Evolutionary conservation across 805 yeast genomes (phyloP), one percentile per base, ranked within the genome.

Genomic region (Kodamaea fukazawae): DNA sequence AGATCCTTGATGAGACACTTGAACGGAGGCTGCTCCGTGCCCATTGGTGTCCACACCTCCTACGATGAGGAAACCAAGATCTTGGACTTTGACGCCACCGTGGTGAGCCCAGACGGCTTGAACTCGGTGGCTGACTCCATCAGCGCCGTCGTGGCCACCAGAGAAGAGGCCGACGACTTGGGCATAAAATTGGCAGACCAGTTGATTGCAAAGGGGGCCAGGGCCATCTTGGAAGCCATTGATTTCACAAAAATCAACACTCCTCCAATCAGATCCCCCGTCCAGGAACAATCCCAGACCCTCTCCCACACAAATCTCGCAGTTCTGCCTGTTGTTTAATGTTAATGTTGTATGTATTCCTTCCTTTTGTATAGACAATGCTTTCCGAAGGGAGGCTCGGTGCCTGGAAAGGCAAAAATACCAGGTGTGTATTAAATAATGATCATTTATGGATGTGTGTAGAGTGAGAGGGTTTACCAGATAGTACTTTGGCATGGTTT

Each of bases 21-120:
- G 44, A 98, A 93, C 67, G 99, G 98, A 45, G 99, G 99, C 7
- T 93, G 99, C 64, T 87, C 96, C 1, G 97, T 93, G 12, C 99
- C 99, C 5, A 86, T 93, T 48, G 99, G 99, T 38, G 96, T 88
- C 20, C 75, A 79, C 47, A 72, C 89, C n/a, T 48, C 54, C 7
- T 84, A 75, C 48, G 61, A 75, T 39, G 63, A 60, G 14, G 49
- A 36, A 1, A 70, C 79, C 0, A 63, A 71, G 27, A 48, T 47
- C 7, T 70, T 89, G 40, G 53, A 58, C 4, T 63, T 90, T 46
- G 76, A 78, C 47, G 95, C 86, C 4, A 73, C 85, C 27, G 95
- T 91, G 11, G 84, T 89, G 23, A 78, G 84, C 45, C 90, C 90
- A 7, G 96, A 90, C 58, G 99, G 99, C 9, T 61, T 66, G 5